phyloP scores from a whole-genome alignment of 345 rosid species.

The Reutealis trisperma region DNA sequence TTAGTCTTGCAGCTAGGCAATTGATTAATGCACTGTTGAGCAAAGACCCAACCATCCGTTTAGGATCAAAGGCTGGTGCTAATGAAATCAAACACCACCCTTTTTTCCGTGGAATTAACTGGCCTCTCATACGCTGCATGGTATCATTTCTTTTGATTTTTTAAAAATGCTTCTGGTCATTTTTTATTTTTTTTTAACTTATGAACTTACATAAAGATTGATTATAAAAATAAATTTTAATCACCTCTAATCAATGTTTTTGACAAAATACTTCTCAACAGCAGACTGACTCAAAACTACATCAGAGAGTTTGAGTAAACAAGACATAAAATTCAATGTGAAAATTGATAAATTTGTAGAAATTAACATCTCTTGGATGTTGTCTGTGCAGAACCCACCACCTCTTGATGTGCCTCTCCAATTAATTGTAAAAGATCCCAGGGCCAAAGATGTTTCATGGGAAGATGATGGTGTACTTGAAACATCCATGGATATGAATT shows the following conservation, averaged over 20 bases:
- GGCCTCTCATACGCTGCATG: slow-evolving; percentile 95
- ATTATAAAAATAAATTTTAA: no score
- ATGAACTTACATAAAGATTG: no score
- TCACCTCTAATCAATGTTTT: no score
- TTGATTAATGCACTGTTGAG: slow-evolving; percentile 66
- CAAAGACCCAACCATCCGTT: slow-evolving; percentile 68
- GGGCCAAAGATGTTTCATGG: slow-evolving; percentile 64
- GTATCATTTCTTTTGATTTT: slow-evolving; percentile 34
- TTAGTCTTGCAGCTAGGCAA: slow-evolving; percentile 79
- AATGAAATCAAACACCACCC: slow-evolving; percentile 87
- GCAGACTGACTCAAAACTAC: no score
- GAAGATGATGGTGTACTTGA: slow-evolving; percentile 83
- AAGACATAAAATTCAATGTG: no score
- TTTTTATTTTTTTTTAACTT: no score
- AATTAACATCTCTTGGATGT: neutral
- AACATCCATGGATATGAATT: slow-evolving; percentile 55
- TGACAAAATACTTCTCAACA: no score
- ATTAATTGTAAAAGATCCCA: slow-evolving; percentile 56
- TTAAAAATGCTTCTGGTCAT: no score
- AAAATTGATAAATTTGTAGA: no score
- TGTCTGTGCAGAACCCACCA: slow-evolving; percentile 67
- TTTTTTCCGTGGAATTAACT: slow-evolving; percentile 81
- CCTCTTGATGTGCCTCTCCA: slow-evolving; percentile 61
- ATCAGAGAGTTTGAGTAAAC: no score
- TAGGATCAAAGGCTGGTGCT: slow-evolving; percentile 83